Conservation (phyloP, 2,329 filamentous ascomycete species). For the Kalaharituber pfeilii region DNA sequence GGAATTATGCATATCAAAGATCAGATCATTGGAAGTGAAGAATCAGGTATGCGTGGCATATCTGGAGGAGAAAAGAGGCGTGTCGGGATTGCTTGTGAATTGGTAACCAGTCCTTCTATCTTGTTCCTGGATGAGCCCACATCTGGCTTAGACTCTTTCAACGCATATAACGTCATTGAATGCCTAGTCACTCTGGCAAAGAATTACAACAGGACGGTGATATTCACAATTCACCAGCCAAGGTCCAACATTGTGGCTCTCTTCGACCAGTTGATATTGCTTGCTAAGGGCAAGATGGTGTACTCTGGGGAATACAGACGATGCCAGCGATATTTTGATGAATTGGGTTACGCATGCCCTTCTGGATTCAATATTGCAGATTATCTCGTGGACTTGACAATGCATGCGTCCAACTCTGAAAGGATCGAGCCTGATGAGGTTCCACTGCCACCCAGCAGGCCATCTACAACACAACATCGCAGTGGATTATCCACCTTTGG, state of each 20-base stretch:
- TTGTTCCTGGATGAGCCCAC: conserved; percentile 95
- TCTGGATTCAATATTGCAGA: conserved; percentile 98
- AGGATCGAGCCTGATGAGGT: conserved; percentile 40
- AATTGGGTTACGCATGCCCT: conserved; percentile 79
- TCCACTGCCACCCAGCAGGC: conserved; percentile 31
- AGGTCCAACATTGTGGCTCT: conserved; percentile 95
- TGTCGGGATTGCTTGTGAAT: conserved; percentile 90
- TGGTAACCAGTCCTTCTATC: conserved; percentile 93
- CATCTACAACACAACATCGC: conserved; percentile 47
- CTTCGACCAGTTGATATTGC: conserved; percentile 81
- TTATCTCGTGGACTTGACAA: conserved; percentile 90
- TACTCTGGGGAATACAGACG: conserved; percentile 80
- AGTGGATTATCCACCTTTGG: conserved; percentile 30
- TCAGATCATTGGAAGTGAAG: conserved; percentile 88
- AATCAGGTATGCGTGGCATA: conserved; percentile 83
- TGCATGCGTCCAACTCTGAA: conserved; percentile 60
- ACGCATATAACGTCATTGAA: conserved; percentile 95
- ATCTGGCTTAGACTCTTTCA: conserved; percentile 87
- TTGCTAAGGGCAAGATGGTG: conserved; percentile 76
- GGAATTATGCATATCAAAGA: conserved; percentile 89
- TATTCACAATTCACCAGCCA: conserved; percentile 97
- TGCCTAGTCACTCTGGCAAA: conserved; percentile 89
- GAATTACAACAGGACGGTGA: conserved; percentile 88
- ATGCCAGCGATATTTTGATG: conserved; percentile 85
- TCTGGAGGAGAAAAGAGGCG: conserved; percentile 93